Percentiles rank a stretch among this genome's conserved stretches.
Evolutionary conservation across 176 grass and related monocot species (phyloP).

Genomic region (Guadua angustifolia): DNA sequence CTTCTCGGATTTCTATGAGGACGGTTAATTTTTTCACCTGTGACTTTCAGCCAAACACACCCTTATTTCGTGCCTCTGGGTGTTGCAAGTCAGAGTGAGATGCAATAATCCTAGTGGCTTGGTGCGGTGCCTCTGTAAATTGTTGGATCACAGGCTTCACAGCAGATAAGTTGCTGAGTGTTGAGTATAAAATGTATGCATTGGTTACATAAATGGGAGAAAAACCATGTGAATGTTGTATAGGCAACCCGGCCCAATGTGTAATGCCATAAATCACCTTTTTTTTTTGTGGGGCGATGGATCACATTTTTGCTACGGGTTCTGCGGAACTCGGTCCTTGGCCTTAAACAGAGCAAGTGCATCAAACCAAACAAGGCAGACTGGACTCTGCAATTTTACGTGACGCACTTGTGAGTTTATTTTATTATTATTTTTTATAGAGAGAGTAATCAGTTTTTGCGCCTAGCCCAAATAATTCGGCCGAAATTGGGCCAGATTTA

Average conservation of each 20-base stretch:
- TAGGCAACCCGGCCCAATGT: neutral
- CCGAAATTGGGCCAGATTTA: neutral
- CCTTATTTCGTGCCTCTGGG: neutral
- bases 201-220: neutral
- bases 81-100: neutral
- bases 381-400: neutral
- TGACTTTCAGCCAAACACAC: too few species aligned
- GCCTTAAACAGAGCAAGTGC: neutral
- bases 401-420: neutral
- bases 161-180: neutral
- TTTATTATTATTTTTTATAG: too few species aligned
- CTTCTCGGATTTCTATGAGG: too few species aligned
- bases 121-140: too few species aligned
- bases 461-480: too few species aligned
- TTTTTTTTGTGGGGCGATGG: too few species aligned
- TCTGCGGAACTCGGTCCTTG: neutral
- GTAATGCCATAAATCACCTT: neutral
- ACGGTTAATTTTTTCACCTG: too few species aligned
- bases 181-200: neutral
- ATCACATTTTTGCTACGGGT: neutral
- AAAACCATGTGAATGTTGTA: neutral
- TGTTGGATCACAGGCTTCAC: neutral
- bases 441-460: too few species aligned
- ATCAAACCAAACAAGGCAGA: neutral
- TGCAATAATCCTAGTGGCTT: slow-evolving; percentile 1